phyloP scores from a whole-genome alignment of 2,329 filamentous ascomycete genomes.

The Alternaria tenuissima region DNA sequence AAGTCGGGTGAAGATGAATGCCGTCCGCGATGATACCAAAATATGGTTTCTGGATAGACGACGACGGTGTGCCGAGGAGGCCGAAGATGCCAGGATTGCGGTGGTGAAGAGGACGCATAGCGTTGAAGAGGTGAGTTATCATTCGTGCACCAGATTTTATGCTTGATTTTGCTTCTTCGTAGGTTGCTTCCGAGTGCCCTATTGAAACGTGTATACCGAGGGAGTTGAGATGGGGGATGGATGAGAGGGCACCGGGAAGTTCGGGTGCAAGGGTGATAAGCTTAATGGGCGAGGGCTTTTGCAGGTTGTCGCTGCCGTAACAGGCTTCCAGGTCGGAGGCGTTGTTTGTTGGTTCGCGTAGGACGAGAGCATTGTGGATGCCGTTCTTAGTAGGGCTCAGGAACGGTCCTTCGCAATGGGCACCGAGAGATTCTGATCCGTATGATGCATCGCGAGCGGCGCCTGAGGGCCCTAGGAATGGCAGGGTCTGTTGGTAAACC shows the following conservation, averaged over 20 bases:
- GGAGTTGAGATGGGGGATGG: constrained; percentile 71
- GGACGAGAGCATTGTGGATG: constrained; percentile 78
- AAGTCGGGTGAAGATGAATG: constrained; percentile 87
- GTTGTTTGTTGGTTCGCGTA: constrained; percentile 67
- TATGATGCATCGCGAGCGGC: constrained; percentile 65
- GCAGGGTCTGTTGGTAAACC: constrained; percentile 82
- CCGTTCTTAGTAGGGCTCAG: constrained; percentile 84
- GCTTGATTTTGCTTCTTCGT: constrained; percentile 78
- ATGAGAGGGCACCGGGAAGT: constrained; percentile 71
- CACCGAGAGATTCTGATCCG: constrained; percentile 86
- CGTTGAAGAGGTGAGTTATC: constrained; percentile 95
- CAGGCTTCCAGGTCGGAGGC: constrained; percentile 73
- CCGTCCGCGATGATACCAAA: constrained; percentile 93
- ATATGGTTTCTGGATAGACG: constrained; percentile 65
- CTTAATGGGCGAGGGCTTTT: constrained; percentile 62
- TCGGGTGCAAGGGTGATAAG: constrained; percentile 91
- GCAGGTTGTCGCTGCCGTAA: constrained; percentile 76
- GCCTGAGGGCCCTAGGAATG: constrained; percentile 78
- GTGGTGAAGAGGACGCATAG: constrained; percentile 89
- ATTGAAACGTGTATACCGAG: constrained; percentile 79
- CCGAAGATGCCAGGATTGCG: constrained; percentile 92
- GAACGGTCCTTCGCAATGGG: constrained; percentile 92
- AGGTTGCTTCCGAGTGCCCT: constrained; percentile 87
- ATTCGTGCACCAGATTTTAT: constrained; percentile 80
- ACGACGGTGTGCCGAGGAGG: constrained; percentile 67